Conservation (phyloP, 1,284 basidiomycete species). For the Polyporus tsugae region DNA sequence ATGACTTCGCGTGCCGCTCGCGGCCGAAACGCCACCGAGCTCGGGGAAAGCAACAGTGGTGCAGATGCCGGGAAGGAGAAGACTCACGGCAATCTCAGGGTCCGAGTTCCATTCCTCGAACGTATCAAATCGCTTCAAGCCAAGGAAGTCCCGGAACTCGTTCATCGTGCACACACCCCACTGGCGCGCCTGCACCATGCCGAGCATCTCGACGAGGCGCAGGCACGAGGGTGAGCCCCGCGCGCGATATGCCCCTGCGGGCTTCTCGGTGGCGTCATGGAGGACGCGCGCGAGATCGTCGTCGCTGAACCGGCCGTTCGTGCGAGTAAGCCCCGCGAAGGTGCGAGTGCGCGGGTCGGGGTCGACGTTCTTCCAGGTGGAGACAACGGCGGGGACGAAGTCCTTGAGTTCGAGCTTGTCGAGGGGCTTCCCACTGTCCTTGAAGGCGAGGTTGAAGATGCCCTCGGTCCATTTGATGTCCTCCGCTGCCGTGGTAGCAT, state of each 20-base stretch:
- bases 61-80: not conserved
- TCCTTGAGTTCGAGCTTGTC: constrained; percentile 30
- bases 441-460: constrained; percentile 55
- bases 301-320: constrained; percentile 71
- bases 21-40: not conserved
- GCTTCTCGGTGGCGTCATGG: constrained; percentile 69
- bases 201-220: constrained; percentile 76
- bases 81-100: constrained; percentile 63
- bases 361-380: constrained; percentile 44
- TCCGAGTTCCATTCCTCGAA: constrained; percentile 87
- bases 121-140: constrained; percentile 59
- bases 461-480: constrained; percentile 70
- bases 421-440: constrained; percentile 37
- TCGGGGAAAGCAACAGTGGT: not conserved
- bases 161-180: constrained; percentile 82
- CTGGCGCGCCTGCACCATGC: constrained; percentile 71
- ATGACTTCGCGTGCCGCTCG: not conserved
- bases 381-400: constrained; percentile 31
- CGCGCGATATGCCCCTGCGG: constrained; percentile 81
- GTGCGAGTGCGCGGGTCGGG: constrained; percentile 58
- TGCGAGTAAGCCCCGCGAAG: constrained; percentile 62
- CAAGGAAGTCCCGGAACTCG: constrained; percentile 69
- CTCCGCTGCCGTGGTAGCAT: constrained; percentile 65
- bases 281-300: constrained; percentile 72
- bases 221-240: constrained; percentile 75